A percentile compares a stretch with the other conserved stretches of the same genome.
phyloP scores from a whole-genome alignment of 768 basidiomycete species.

The Lactarius sp. region DNA sequence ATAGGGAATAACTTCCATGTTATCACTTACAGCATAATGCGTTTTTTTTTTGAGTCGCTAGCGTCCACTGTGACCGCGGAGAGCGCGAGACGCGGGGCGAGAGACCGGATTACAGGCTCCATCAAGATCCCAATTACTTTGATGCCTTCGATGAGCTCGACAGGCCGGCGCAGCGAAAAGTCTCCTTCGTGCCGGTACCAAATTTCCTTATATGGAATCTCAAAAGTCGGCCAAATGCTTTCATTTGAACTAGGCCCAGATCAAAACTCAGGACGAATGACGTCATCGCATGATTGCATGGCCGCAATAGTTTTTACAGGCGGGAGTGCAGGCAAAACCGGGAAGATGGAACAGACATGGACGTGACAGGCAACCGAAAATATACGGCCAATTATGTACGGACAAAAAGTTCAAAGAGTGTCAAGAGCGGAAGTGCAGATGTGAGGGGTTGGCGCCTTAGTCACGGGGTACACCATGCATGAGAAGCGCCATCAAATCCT shows the following conservation, averaged over 20 bases:
- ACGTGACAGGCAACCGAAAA: constrained; percentile 16
- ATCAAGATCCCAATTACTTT: constrained; percentile 7
- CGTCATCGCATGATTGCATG: constrained; percentile 18
- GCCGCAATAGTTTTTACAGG: constrained; percentile 11
- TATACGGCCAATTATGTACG: constrained; percentile 11
- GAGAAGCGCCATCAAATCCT: constrained; percentile 79
- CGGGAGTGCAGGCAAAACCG: neutral
- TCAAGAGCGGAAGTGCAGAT: constrained; percentile 7
- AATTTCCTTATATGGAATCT: constrained; percentile 12
- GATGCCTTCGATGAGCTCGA: constrained; percentile 7
- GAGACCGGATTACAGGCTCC: neutral
- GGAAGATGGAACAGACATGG: constrained; percentile 4
- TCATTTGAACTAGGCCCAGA: neutral
- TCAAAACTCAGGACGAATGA: constrained; percentile 10
- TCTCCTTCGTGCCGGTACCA: constrained; percentile 17
- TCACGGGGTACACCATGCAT: constrained; percentile 70
- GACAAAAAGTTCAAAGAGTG: constrained; percentile 1
- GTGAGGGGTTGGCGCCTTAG: constrained; percentile 33
- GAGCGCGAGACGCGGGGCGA: neutral
- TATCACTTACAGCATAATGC: constrained; percentile 7
- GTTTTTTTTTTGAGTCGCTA: neutral
- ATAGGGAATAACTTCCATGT: neutral
- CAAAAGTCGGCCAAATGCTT: constrained; percentile 12
- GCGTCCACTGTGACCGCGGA: constrained; percentile 6
- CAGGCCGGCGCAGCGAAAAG: constrained; percentile 10